These are phyloP conservation scores for Plasmodium falciparum DNA, from an alignment of 169 alveolate species.

Conservation along the genomic window DNA sequence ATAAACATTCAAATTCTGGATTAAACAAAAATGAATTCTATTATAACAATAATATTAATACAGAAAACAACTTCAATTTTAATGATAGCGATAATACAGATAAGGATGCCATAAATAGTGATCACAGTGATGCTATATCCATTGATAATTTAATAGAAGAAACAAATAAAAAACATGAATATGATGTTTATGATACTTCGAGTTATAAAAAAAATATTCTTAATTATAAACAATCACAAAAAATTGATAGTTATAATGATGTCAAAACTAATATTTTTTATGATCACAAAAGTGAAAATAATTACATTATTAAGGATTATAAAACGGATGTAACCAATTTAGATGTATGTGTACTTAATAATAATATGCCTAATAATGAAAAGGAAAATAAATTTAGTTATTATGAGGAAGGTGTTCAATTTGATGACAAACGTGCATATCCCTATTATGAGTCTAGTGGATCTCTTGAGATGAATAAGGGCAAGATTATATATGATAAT, in stretches of 20 bases:
- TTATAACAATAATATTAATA: not conserved
- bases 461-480: too few species aligned
- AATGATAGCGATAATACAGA: conserved; percentile 58
- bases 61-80: conserved; percentile 26
- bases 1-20: not conserved
- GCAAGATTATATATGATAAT: too few species aligned
- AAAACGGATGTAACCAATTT: conserved; percentile 38
- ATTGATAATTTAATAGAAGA: conserved; percentile 49
- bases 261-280: conserved; percentile 39
- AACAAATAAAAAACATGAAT: conserved; percentile 37
- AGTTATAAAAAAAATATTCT: conserved; percentile 43
- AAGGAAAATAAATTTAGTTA: conserved; percentile 9
- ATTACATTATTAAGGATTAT: conserved; percentile 2
- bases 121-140: conserved; percentile 38
- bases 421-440: conserved; percentile 1
- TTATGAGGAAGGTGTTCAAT: conserved; percentile 6
- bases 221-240: conserved; percentile 20
- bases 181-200: conserved; percentile 35
- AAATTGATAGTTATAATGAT: conserved; percentile 13
- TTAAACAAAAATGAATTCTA: too few species aligned
- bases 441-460: too few species aligned
- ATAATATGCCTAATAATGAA: conserved; percentile 1
- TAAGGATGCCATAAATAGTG: conserved; percentile 8
- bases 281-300: conserved; percentile 13
- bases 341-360: conserved; percentile 43